phyloP scores from a whole-genome alignment of 805 yeast genomes.

The Cyberlindnera euphorbiae region DNA sequence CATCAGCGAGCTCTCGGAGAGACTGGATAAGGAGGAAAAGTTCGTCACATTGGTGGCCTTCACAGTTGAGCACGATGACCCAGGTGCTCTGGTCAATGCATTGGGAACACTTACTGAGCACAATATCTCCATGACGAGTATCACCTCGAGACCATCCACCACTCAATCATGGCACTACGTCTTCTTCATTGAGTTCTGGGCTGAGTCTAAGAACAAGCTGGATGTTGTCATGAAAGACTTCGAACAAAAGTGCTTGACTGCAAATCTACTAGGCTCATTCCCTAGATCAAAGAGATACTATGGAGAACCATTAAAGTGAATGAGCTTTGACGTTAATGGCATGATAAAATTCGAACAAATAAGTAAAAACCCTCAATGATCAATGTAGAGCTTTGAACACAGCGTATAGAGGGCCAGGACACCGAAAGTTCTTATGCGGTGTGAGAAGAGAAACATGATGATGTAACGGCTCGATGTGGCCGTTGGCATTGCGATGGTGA shows the following conservation, averaged over 20 bases:
- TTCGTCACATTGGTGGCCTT: conserved; percentile 57
- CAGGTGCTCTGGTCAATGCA: conserved; percentile 72
- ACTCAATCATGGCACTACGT: conserved; percentile 72
- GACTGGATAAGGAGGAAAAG: conserved; percentile 4
- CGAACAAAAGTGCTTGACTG: conserved; percentile 38
- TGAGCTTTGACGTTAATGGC: too few species aligned
- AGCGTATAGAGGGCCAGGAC: too few species aligned
- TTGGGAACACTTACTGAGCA: conserved; percentile 51
- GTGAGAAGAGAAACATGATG: too few species aligned
- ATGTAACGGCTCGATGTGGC: too few species aligned
- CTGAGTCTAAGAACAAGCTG: conserved; percentile 32
- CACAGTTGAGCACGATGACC: conserved; percentile 56
- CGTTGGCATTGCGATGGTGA: too few species aligned
- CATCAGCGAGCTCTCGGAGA: conserved; percentile 1
- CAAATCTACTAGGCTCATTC: conserved; percentile 40
- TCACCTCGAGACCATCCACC: conserved; percentile 73
- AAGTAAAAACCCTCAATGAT: too few species aligned
- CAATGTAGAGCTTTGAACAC: too few species aligned
- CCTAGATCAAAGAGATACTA: conserved; percentile 14
- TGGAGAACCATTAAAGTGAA: conserved; percentile 5
- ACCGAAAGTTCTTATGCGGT: too few species aligned
- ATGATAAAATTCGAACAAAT: too few species aligned
- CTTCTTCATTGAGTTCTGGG: conserved; percentile 70
- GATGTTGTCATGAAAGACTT: conserved; percentile 38
- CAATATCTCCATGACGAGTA: conserved; percentile 61